Base-by-base conservation (phyloP, 2,329 filamentous ascomycete species). In the Emmonsiellopsis sp. region DNA sequence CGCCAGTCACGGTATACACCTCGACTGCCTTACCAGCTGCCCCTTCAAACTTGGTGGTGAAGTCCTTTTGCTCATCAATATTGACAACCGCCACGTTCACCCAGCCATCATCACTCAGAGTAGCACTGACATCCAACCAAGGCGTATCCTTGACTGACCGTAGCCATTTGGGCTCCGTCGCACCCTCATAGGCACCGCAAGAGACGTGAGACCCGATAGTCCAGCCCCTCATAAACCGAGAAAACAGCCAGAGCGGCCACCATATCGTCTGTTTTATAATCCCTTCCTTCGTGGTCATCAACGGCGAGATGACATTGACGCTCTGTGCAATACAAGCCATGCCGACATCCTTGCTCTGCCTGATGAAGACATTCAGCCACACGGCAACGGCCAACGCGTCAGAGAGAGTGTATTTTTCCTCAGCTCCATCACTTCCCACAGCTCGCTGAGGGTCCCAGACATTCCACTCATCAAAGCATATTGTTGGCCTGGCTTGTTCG, bases 381-480 rank as follows among this genome's bases (percentile, higher is more conserved):
- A 86, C 78, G 2, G 79, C 80, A 0, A 90, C 86, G n/a, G 85
- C 86, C 13, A 90, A 75, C 1, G 85, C 85, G 59, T 90, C 86
- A 0, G 84, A 87, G 7, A 90, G 77, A 0, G 83, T 89, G 71
- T 90, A 88, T 61, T 70, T 73, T 65, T 90, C 86, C 69, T 90
- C 86, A 5, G 84, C 87, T 13, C 87, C 87, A 56, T 79, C 67
- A 61, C 86, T 82, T 13, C 87, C 87, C 0, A 84, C 84, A 0
- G 86, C 86, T 7, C 86, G 80, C 51, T 77, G 74, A 0, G 85
- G 84, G 61, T 89, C 85, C 86, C 86, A 91, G 7, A 90, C 86
- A 66, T 90, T 91, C 87, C 87, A 90, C 69, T 90, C 86, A 65
- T 91, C 87, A 65, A 90, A 90, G 74, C 86, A 90, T 65, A 91